These are phyloP conservation scores for Acanthamoeba divionensis DNA, from an alignment of 208 protist species.

Conservation along the genomic window DNA sequence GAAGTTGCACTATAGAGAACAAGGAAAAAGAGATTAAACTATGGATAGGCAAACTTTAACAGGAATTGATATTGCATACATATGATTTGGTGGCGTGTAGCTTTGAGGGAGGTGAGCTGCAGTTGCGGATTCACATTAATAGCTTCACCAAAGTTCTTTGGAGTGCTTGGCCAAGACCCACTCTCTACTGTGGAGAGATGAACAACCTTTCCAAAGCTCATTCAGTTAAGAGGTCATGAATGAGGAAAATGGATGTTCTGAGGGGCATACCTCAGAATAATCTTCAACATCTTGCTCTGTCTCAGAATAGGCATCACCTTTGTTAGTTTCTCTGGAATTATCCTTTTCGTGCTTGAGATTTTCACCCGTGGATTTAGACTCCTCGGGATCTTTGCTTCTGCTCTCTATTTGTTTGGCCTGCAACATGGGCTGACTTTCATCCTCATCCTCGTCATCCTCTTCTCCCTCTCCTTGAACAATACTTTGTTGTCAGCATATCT, in stretches of 20 bases:
- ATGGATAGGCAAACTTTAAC: background rate
- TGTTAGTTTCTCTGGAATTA: background rate
- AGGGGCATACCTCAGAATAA: constrained; percentile 28
- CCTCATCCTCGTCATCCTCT: background rate
- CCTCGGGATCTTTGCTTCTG: background rate
- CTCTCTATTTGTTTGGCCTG: background rate
- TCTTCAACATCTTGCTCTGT: constrained; percentile 36
- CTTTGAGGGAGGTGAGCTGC: background rate
- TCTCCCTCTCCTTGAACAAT: background rate
- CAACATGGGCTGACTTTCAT: background rate
- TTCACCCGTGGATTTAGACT: background rate
- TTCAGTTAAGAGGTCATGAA: too few species aligned
- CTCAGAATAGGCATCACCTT: constrained; percentile 4
- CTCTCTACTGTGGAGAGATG: constrained; percentile 38
- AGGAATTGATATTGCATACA: background rate
- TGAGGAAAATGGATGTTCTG: too few species aligned
- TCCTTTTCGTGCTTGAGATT: too few species aligned
- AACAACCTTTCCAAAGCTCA: constrained; percentile 15
- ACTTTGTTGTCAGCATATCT: background rate
- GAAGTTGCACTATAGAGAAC: background rate
- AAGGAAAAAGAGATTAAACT: background rate
- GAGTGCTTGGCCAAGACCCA: constrained; percentile 25
- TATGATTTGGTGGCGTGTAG: constrained; percentile 19
- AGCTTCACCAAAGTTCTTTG: background rate
- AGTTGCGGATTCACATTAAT: background rate